These are phyloP conservation scores for Rhizomucor pusillus DNA, from an alignment of 371 early-diverging fungal species.

Conservation along the genomic window DNA sequence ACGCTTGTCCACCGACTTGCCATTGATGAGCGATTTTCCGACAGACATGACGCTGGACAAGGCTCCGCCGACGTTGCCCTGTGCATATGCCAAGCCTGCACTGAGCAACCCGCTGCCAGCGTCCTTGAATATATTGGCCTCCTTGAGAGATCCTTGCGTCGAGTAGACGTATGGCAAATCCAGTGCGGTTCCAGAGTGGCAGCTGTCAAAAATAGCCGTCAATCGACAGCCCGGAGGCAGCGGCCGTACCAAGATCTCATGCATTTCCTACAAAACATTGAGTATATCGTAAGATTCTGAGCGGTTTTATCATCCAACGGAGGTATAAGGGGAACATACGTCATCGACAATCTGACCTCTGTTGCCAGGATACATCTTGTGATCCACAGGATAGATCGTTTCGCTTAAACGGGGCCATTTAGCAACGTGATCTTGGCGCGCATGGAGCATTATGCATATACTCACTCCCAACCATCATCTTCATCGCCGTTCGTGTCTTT, in stretches of 20 bases:
- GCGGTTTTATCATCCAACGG: not conserved
- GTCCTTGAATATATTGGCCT: conserved; percentile 43
- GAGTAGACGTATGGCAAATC: conserved; percentile 86
- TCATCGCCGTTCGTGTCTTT: conserved; percentile 81
- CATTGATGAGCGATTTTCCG: conserved; percentile 41
- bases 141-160: conserved; percentile 65
- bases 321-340: conserved; percentile 23
- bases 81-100: conserved; percentile 53
- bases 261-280: conserved; percentile 49
- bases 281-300: too few relatives aligned
- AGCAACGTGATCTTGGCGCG: not conserved
- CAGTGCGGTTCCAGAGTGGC: conserved; percentile 84
- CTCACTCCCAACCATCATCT: conserved; percentile 69
- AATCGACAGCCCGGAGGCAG: conserved; percentile 83
- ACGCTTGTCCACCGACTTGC: conserved; percentile 29
- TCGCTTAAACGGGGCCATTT: conserved; percentile 13
- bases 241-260: conserved; percentile 78
- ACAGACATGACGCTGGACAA: conserved; percentile 43
- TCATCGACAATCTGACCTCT: conserved; percentile 89
- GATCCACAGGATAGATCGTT: conserved; percentile 81
- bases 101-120: conserved; percentile 42
- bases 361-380: conserved; percentile 33
- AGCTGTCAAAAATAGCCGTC: conserved; percentile 85
- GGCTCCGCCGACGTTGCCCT: conserved; percentile 44
- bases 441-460: not conserved